phyloP scores from a whole-genome alignment of 1,284 basidiomycete species.

The Puccinia brachypodii region DNA sequence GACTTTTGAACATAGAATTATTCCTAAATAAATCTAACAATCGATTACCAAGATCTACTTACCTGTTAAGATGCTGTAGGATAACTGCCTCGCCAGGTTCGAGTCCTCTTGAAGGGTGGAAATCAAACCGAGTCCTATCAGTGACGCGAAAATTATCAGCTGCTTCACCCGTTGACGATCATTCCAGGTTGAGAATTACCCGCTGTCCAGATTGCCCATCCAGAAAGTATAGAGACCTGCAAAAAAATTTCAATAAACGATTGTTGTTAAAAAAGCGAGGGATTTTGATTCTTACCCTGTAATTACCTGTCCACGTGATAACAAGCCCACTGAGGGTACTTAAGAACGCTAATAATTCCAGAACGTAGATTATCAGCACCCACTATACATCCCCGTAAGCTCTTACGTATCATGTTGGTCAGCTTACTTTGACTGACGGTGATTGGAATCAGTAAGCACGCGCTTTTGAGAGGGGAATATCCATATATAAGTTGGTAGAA shows the following conservation, averaged over 20 bases:
- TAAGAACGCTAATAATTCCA: neutral
- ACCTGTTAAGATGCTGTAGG: neutral
- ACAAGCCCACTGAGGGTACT: neutral
- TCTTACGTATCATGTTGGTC: neutral
- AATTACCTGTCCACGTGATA: neutral
- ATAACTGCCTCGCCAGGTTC: neutral
- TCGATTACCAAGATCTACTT: neutral
- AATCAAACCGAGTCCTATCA: neutral
- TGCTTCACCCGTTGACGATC: neutral
- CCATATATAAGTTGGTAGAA: slow-evolving; percentile 53
- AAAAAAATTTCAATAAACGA: neutral
- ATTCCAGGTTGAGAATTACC: neutral
- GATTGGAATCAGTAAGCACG: slow-evolving; percentile 52
- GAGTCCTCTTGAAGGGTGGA: neutral
- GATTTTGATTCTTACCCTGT: neutral
- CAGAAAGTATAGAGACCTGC: neutral
- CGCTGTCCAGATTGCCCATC: slow-evolving; percentile 3
- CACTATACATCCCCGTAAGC: neutral
- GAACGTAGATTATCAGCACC: neutral
- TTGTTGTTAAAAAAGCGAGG: neutral
- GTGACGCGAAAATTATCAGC: neutral
- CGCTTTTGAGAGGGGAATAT: slow-evolving; percentile 52
- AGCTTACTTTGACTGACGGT: slow-evolving; percentile 39
- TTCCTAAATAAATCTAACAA: neutral
- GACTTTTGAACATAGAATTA: neutral